These are phyloP conservation scores for Thelephora aurantiotincta DNA, from an alignment of 768 basidiomycete species.

Conservation along the genomic window DNA sequence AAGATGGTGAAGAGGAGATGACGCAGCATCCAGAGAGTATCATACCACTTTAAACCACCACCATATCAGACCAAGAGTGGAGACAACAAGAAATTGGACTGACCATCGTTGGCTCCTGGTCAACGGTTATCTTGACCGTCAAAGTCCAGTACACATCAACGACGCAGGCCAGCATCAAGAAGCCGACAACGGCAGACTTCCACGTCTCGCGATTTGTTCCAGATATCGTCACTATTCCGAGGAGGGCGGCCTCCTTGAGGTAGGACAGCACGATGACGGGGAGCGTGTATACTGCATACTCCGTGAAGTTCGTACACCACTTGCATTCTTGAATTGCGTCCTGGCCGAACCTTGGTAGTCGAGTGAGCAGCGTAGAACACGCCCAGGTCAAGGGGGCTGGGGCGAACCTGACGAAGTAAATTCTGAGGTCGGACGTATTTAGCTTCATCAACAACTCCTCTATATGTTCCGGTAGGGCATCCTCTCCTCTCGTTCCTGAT, in stretches of 20 bases:
- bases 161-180: conserved; percentile 32
- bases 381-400: neutral
- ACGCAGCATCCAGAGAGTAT: conserved; percentile 39
- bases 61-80: neutral
- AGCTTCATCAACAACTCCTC: conserved; percentile 41
- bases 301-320: conserved; percentile 47
- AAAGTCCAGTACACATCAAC: conserved; percentile 40
- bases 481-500: conserved; percentile 18
- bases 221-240: conserved; percentile 32
- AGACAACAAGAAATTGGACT: neutral
- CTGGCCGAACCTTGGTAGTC: conserved; percentile 47
- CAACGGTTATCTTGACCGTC: conserved; percentile 33
- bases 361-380: neutral
- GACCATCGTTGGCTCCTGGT: conserved; percentile 28
- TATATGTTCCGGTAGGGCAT: conserved; percentile 28
- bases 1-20: conserved; percentile 43
- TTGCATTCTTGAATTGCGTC: conserved; percentile 44
- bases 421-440: conserved; percentile 40
- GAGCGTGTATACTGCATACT: conserved; percentile 45
- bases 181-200: conserved; percentile 32
- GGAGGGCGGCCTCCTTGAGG: conserved; percentile 36
- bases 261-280: conserved; percentile 44
- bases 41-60: conserved; percentile 41
- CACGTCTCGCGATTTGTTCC: conserved; percentile 27
- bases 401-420: conserved; percentile 42